Evolutionary conservation across 306 rosid genomes (phyloP), one percentile per base, ranked within the genome.

Genomic region (Quercus rubra): DNA sequence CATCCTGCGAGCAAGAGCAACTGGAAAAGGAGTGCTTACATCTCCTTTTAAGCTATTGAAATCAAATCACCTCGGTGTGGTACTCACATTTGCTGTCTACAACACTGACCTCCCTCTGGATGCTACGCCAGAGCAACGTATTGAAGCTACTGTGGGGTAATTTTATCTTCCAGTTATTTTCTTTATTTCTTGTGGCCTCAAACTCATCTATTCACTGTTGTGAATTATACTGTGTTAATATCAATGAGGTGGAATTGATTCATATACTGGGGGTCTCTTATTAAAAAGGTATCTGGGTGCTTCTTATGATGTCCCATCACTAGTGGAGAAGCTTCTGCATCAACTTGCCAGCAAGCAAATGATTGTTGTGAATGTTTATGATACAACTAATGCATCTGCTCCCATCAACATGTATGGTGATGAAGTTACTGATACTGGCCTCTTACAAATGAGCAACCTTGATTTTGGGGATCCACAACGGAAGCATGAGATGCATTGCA

Each of bases 311-410:
- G 92, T 95, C 67, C 99, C 96, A 21, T 95, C 99, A 23, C 85
- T 95, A 63, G 99, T 95, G 83, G 97, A 95, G 88, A 95, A 92
- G 89, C 99, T 95, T 83, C 91, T 95, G 78, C 94, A 95, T 84
- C 99, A 95, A 84, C 99, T 95, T 86, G 97, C 99, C 76, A 89
- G 99, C 92, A 91, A 95, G 88, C 94, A 95, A 84, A 95, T 95
- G 72, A 95, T 95, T 80, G 97, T 91, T 76, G 99, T 95, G 43
- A 91, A 95, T 86, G 99, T 95, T 73, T 92, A 90, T 75, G 99
- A 95, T 88, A 91, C 90, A 69, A 95, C 99, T 28, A 85, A 91
- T 84, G 89, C 88, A 55, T 91, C 93, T 77, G 86, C 85, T 27
- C 89, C 82, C 28, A 88, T 95, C 80, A 93, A 90, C 75, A 92